Conservation (phyloP, 1,284 basidiomycete genomes). For the Pyrrhoderma noxium region DNA sequence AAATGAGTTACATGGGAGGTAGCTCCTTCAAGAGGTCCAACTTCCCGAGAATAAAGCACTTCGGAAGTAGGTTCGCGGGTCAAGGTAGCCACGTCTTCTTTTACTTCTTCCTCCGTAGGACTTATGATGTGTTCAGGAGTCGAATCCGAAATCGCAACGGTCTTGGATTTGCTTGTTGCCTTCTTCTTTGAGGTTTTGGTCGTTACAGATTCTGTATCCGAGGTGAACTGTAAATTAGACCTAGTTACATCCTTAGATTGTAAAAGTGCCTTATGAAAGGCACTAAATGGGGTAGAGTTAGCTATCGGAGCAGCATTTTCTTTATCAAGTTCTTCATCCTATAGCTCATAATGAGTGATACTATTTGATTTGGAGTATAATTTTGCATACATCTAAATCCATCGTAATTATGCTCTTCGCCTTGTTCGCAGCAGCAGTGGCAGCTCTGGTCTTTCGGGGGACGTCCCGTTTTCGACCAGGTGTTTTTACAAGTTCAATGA, state of each 20-base stretch:
- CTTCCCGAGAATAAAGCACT: too few species aligned
- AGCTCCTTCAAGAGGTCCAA: too few species aligned
- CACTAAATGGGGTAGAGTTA: conserved; percentile 28
- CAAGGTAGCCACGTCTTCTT: conserved; percentile 9
- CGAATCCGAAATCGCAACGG: neutral
- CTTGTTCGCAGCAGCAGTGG: conserved; percentile 37
- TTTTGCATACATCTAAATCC: conserved; percentile 39
- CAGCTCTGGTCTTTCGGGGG: conserved; percentile 42
- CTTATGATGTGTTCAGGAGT: neutral
- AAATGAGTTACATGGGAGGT: too few species aligned
- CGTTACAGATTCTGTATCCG: neutral
- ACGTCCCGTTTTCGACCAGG: conserved; percentile 61
- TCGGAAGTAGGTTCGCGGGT: too few species aligned
- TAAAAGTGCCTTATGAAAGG: conserved; percentile 44
- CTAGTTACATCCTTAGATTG: too few species aligned
- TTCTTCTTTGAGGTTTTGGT: neutral
- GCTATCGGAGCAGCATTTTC: conserved; percentile 34
- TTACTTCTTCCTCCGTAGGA: conserved; percentile 11
- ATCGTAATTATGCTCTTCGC: conserved; percentile 33
- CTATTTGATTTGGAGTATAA: neutral
- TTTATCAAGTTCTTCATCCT: conserved; percentile 32
- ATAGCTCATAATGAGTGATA: conserved; percentile 11
- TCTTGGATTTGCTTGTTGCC: neutral
- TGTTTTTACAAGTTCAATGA: conserved; percentile 78
- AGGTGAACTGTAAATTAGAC: too few species aligned